Evolutionary conservation across 129 eudicot genomes (phyloP).

Genomic region (Glebionis coronaria): DNA sequence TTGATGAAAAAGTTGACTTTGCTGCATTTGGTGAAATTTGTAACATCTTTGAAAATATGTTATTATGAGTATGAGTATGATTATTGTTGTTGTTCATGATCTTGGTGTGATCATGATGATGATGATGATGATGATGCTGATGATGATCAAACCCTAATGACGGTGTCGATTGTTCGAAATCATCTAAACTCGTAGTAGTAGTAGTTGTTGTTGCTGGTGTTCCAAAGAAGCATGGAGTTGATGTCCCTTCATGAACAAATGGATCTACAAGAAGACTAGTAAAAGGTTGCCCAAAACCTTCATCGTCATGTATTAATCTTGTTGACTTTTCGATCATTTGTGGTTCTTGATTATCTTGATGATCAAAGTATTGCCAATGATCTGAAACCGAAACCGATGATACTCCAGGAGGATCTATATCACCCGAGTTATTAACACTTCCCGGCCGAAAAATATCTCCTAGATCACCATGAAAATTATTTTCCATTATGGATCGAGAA

Average conservation of each 20-base stretch:
- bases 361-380: slow-evolving; percentile 38
- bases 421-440: slow-evolving; percentile 24
- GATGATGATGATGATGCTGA: not conserved
- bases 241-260: slow-evolving; percentile 34
- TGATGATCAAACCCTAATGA: slow-evolving; percentile 17
- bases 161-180: slow-evolving; percentile 12
- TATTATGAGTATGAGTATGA: slow-evolving; percentile 12
- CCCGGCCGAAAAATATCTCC: slow-evolving; percentile 74
- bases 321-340: slow-evolving; percentile 34
- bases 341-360: slow-evolving; percentile 30
- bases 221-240: slow-evolving; percentile 32
- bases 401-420: slow-evolving; percentile 14
- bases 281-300: slow-evolving; percentile 69
- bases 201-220: not conserved
- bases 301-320: slow-evolving; percentile 12
- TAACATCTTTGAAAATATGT: slow-evolving; percentile 60
- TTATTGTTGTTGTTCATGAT: not conserved
- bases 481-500: slow-evolving; percentile 40
- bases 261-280: slow-evolving; percentile 53
- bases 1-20: slow-evolving; percentile 30
- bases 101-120: not conserved
- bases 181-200: slow-evolving; percentile 3
- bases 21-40: slow-evolving; percentile 59
- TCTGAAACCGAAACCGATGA: slow-evolving; percentile 15
- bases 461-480: slow-evolving; percentile 77